Evolutionary conservation across 805 yeast species (phyloP), one percentile per base, ranked within the genome.

Genomic region (Myxozyma geophila): DNA sequence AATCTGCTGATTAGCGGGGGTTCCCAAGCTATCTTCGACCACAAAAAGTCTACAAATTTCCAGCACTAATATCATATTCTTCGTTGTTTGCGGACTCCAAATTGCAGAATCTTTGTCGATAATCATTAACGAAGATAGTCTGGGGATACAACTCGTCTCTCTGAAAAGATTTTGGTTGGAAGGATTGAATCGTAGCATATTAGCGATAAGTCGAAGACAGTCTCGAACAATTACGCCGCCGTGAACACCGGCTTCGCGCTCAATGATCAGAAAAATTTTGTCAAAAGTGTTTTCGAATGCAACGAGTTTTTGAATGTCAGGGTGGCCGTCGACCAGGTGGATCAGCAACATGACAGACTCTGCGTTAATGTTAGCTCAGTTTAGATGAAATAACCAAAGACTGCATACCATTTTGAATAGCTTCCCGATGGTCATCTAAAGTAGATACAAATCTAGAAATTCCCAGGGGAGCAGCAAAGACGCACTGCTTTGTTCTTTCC

Each of bases 231-330:
- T 85, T 40, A 91, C 81, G 19, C 95, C 90, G 9, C 96, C 98
- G 58, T 92, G 82, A 15, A 91, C 81, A 2, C 96, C 96, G 39
- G 97, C 97, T 75, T 92, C 98, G 67, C 86, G 89, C 15, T 85
- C 86, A 28, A 93, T 86, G 13, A 95, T 88, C n/a, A 79, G 81
- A 71, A 93, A 92, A 12, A 92, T 76, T 64, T 82, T 85, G 66
- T 91, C 97, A 72, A 95, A 92, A 0, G 96, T 88, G 69, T 90
- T 92, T 74, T 95, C 98, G 73, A 95, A 95, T 0, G 96, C 99
- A 9, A 96, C 96, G 19, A 95, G 78, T 72, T 92, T 92, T 74
- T 95, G 99, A 39, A 93, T 86, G 74, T 90, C 93, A 63, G 87
- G 85, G 70, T 91, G 90, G 64, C 89, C 88, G 70, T 87, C 87